Base-by-base conservation (phyloP, 139 green algal species). In the Tetraselmis striata region DNA sequence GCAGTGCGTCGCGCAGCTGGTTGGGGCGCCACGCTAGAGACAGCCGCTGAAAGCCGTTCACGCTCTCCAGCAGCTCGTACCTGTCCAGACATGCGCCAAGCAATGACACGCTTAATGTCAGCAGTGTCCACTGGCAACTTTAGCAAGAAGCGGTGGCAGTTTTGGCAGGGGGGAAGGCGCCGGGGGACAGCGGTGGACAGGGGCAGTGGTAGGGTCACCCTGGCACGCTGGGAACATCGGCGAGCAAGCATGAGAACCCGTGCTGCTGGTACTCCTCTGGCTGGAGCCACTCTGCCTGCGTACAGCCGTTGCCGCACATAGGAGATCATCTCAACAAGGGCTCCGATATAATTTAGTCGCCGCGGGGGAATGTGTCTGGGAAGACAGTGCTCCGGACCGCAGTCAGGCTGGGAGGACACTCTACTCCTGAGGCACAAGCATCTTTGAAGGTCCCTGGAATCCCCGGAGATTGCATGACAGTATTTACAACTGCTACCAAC, bases 21-120 rank as follows among this genome's bases (percentile, higher is more conserved):
- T 1, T 1, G 5, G 32, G 84, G 29, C 27, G 78, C 25, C 59
- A 29, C 0, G 26, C 23, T 25, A 23, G 2, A 2, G 30, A 77
- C 27, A 87, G 67, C 2, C 82, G 77, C 23, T 81, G 29, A 58
- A 86, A 91, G 22, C 85, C 87, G 25, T 74, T 27, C 24, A 84
- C 80, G 2, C 59, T 77, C 30, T 85, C 77, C 1, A 84, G 29
- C 59, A 82, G 26, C 1, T 59, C 30, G 59, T 82, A 93, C 77
- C 89, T 30, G 85, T 29, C 28, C 25, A 90, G 23, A 0, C 77
- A 79, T 31, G 91, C 87, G 29, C 81, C 82, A 81, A 85, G 78
- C 75, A 28, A 28, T 28, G 29, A 29, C 45, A 1, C 67, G 31
- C 22, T 81, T 75, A 23, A 27, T 81, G 11, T 75, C 23, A 2